A percentile compares a stretch with the other conserved stretches of the same genome.
Conservation (phyloP, 1,284 basidiomycete species). For the Spongispora temasekensis region DNA sequence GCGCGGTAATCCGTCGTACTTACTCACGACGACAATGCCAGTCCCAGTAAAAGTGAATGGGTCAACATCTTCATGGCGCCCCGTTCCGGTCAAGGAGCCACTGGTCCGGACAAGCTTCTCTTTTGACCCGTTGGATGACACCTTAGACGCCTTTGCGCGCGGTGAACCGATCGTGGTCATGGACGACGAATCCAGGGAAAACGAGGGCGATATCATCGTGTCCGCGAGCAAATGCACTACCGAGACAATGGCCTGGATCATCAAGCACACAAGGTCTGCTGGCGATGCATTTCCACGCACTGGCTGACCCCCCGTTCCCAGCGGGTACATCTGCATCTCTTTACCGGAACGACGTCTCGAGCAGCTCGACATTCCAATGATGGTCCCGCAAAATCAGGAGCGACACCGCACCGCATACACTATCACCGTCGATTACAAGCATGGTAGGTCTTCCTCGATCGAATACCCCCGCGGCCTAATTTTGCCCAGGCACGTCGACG, state of each 20-base stretch:
- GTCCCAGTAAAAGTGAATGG: constrained; percentile 16
- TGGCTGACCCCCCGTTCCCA: constrained; percentile 38
- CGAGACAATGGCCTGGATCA: constrained; percentile 99
- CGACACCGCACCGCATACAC: constrained; percentile 95
- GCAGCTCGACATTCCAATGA: constrained; percentile 89
- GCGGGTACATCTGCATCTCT: constrained; percentile 94
- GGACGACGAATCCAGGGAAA: constrained; percentile 93
- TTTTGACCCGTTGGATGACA: constrained; percentile 78
- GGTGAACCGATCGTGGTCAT: constrained; percentile 95
- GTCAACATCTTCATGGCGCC: constrained; percentile 21
- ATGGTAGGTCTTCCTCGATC: constrained; percentile 52
- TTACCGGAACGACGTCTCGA: constrained; percentile 77
- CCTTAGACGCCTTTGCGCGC: constrained; percentile 73
- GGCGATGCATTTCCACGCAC: background rate
- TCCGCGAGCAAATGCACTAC: constrained; percentile 82
- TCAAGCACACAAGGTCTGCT: constrained; percentile 88
- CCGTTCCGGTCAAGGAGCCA: constrained; percentile 9
- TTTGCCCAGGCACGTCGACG: constrained; percentile 77
- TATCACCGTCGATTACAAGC: constrained; percentile 92
- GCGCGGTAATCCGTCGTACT: too few relatives aligned
- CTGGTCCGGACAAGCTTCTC: constrained; percentile 40
- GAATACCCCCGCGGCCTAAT: background rate
- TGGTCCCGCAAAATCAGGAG: constrained; percentile 91
- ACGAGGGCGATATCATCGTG: constrained; percentile 93
- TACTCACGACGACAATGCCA: constrained; percentile 18